These are phyloP conservation scores for Tylopilus sp. DNA, from an alignment of 768 basidiomycete genomes.

Conservation along the genomic window DNA sequence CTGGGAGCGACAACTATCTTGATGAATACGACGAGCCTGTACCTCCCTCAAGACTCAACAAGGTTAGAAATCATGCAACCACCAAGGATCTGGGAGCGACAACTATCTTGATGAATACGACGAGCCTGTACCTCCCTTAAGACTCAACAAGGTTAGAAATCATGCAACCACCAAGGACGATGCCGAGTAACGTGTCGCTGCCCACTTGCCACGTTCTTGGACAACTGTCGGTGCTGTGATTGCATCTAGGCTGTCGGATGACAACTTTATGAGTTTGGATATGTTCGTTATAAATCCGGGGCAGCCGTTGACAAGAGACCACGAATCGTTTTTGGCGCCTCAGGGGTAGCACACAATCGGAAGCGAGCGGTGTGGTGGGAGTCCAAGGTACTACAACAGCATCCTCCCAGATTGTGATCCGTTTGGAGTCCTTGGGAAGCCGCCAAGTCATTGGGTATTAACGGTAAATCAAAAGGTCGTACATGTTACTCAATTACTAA, in stretches of 20 bases:
- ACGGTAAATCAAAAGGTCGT: constrained; percentile 33
- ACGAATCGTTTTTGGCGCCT: too few species aligned
- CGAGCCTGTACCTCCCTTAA: background rate
- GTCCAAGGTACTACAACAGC: background rate
- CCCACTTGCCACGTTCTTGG: too few species aligned
- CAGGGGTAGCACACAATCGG: background rate
- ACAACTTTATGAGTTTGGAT: background rate
- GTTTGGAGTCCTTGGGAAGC: constrained; percentile 8
- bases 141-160: background rate
- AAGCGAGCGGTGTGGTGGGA: background rate
- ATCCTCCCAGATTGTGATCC: background rate
- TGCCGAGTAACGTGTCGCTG: too few species aligned
- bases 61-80: background rate
- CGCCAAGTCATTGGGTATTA: constrained; percentile 14
- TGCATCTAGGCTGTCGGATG: background rate
- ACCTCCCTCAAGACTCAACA: background rate
- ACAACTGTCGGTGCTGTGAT: too few species aligned
- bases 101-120: background rate
- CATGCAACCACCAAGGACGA: too few species aligned
- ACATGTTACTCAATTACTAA: constrained; percentile 38
- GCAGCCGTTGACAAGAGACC: background rate
- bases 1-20: background rate
- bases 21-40: background rate
- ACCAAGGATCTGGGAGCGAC: background rate
- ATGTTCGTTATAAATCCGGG: background rate